Evolutionary conservation across 2,329 filamentous ascomycete species (phyloP), one percentile per base, ranked within the genome.

Genomic region (Fusarium tuaranense): DNA sequence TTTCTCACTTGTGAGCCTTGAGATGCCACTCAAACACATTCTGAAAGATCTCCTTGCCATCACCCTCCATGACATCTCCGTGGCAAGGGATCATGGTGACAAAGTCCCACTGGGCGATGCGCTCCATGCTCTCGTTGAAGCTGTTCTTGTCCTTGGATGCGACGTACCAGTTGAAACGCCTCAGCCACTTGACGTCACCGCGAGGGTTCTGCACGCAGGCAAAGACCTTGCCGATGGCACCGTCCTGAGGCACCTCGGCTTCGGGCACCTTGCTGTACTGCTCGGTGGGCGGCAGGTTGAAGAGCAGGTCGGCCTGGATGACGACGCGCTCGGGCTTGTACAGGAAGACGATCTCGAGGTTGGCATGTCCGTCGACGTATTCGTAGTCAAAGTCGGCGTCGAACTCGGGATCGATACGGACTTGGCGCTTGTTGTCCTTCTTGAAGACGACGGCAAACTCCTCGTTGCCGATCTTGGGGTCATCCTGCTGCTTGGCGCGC

Each of bases 221-320:
- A 73, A 89, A 89, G 9, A 88, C 53, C 78, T 81, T 83, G 65
- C 84, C 85, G 5, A 86, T 53, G 14, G 87, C 67, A 34, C 85
- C 84, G 22, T 81, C 69, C 41, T 73, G 68, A 32, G 81, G 75
- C 18, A 73, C 70, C 63, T 84, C 79, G 9, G 74, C 71, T 32
- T 79, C 79, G n/a, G 70, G 92, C 89, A 79, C 84, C 86, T 85
- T 93, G 88, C 74, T 97, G 84, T 94, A 98, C 85, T 98, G 97
- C 85, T 99, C 97, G 0, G 86, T 90, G 1, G 95, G 91, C 0
- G 97, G 97, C 38, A 98, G 85, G 82, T 98, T 98, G 88, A 98
- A 98, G 75, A 98, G 81, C 48, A 98, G 84, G 82, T 99, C 97
- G 7, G 95, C 97, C 84, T 98, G 86, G 80, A 99, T 95, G 53